phyloP scores from a whole-genome alignment of 2,329 filamentous ascomycete species.

The Pestalotiopsis sp. region DNA sequence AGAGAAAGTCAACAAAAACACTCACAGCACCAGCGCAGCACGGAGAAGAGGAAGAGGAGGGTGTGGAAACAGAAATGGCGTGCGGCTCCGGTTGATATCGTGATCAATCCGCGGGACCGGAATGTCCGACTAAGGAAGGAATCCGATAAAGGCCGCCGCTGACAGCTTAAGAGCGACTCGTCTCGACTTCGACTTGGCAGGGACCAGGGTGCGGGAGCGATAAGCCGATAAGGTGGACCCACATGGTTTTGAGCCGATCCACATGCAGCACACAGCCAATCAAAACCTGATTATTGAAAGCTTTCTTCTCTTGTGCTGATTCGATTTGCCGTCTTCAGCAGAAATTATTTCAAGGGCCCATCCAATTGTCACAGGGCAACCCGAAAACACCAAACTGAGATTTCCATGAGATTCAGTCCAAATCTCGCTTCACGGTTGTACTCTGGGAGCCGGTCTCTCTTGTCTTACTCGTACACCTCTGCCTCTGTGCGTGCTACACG shows the following conservation, averaged over 20 bases:
- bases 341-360: conserved; percentile 4
- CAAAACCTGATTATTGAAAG: conserved; percentile 1
- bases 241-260: not conserved
- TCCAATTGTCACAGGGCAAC: not conserved
- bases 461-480: not conserved
- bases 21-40: not conserved
- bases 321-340: not conserved
- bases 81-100: not conserved
- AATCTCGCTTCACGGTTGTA: conserved; percentile 1
- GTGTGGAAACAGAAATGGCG: not conserved
- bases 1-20: not conserved
- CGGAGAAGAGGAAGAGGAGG: not conserved
- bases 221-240: not conserved
- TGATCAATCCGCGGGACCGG: not conserved
- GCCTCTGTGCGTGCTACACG: not conserved
- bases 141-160: not conserved
- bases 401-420: conserved; percentile 14
- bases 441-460: conserved; percentile 14
- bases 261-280: not conserved
- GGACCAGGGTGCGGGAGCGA: conserved; percentile 4
- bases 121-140: not conserved
- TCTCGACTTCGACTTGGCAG: not conserved
- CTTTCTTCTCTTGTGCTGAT: not conserved
- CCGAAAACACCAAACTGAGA: not conserved
- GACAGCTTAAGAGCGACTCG: not conserved